Conservation (phyloP, 2,329 filamentous ascomycete genomes). For the Alternaria burnsii region DNA sequence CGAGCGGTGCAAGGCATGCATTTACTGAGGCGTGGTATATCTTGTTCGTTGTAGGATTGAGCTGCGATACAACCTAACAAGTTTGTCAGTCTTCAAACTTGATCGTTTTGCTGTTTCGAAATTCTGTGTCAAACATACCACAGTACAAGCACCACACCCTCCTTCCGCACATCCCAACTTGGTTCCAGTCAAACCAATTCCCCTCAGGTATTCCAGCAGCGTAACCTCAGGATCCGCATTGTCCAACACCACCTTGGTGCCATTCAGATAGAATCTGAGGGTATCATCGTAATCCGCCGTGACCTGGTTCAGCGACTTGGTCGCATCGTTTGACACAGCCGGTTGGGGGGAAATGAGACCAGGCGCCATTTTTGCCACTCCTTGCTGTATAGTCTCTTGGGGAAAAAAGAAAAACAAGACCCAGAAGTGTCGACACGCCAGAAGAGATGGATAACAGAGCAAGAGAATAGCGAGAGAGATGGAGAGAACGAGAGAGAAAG, state of each 20-base stretch:
- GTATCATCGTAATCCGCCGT: conserved; percentile 86
- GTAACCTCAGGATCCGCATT: conserved; percentile 91
- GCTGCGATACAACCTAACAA: conserved; percentile 78
- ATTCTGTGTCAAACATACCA: conserved; percentile 61
- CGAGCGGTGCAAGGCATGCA: conserved; percentile 90
- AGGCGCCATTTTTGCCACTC: conserved; percentile 62
- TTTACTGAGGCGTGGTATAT: conserved; percentile 98
- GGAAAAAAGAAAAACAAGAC: not conserved
- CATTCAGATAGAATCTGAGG: conserved; percentile 92
- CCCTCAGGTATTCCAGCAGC: conserved; percentile 89
- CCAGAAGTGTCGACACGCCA: not conserved
- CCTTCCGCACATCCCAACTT: conserved; percentile 97
- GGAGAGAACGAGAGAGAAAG: not conserved
- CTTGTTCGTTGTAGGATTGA: conserved; percentile 88
- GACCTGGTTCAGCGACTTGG: conserved; percentile 64
- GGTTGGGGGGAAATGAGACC: conserved; percentile 57
- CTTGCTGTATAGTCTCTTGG: not conserved
- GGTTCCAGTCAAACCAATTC: conserved; percentile 91
- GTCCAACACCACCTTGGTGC: conserved; percentile 86
- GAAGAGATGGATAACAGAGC: not conserved
- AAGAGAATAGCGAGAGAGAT: not conserved
- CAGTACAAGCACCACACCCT: conserved; percentile 94
- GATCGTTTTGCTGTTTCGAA: not conserved
- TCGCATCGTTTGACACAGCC: conserved; percentile 57
- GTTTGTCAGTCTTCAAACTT: conserved; percentile 9